phyloP scores from a whole-genome alignment of 2,329 filamentous ascomycete genomes.

The Madurella mycetomatis region DNA sequence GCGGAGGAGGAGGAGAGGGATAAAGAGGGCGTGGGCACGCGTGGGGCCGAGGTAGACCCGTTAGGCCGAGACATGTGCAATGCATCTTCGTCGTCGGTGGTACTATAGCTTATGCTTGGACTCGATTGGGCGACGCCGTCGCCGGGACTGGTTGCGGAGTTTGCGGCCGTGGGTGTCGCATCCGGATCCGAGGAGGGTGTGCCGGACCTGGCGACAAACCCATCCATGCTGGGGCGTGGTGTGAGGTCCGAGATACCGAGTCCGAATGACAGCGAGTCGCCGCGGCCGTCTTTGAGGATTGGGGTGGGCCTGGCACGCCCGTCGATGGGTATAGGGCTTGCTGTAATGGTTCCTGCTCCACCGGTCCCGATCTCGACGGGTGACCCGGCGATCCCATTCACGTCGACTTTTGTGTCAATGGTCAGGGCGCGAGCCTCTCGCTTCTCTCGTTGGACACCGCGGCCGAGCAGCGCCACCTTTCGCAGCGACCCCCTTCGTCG shows the following conservation, averaged over 20 bases:
- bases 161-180: conserved; percentile 13
- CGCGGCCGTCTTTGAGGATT: conserved; percentile 20
- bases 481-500: conserved; percentile 79
- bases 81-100: conserved; percentile 79
- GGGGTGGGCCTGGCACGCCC: conserved; percentile 18
- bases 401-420: conserved; percentile 36
- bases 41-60: conserved; percentile 9
- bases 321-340: conserved; percentile 22
- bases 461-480: conserved; percentile 79
- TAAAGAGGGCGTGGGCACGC: conserved; percentile 33
- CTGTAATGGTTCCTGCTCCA: conserved; percentile 3
- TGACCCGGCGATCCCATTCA: conserved; percentile 12
- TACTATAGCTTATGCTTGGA: conserved; percentile 60
- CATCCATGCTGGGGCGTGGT: conserved; percentile 44
- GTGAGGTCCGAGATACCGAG: conserved; percentile 45
- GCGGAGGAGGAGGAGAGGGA: conserved; percentile 21
- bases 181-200: conserved; percentile 10
- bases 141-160: conserved; percentile 18
- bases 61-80: conserved; percentile 47
- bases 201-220: conserved; percentile 37
- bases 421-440: conserved; percentile 47
- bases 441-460: conserved; percentile 59
- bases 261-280: conserved; percentile 33
- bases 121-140: conserved; percentile 31
- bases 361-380: neutral